Evolutionary conservation across 305 asterid species (phyloP).

Genomic region (Andrographis paniculata): DNA sequence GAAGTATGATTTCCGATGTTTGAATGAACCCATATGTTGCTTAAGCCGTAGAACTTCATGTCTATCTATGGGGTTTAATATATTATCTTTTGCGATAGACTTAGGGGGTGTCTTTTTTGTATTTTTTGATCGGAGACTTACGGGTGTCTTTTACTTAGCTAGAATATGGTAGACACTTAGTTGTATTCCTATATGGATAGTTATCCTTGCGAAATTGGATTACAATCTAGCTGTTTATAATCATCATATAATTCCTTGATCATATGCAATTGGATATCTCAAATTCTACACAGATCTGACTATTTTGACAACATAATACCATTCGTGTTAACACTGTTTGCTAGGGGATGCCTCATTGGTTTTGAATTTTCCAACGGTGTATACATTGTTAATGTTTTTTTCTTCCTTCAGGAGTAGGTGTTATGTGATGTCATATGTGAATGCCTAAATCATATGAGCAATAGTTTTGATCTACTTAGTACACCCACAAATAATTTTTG

Average conservation of each 20-base stretch:
- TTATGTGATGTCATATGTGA: too few relatives aligned
- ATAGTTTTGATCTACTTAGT: too few relatives aligned
- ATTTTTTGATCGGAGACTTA: too few relatives aligned
- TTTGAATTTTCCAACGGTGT: constrained; percentile 3
- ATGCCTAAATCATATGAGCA: too few relatives aligned
- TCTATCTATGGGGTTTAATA: not conserved
- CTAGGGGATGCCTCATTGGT: not conserved
- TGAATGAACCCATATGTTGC: not conserved
- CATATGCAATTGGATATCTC: constrained; percentile 1
- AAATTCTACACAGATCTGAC: not conserved
- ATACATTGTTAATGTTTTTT: not conserved
- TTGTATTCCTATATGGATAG: not conserved
- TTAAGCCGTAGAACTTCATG: not conserved
- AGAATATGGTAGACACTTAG: too few relatives aligned
- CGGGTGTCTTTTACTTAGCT: not conserved
- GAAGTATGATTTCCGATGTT: constrained; percentile 4
- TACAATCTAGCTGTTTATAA: not conserved
- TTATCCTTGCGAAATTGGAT: constrained; percentile 4
- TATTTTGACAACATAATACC: constrained; percentile 6
- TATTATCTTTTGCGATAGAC: too few relatives aligned
- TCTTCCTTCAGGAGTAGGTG: too few relatives aligned
- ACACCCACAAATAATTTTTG: too few relatives aligned
- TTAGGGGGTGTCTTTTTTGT: too few relatives aligned
- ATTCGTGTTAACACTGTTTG: not conserved
- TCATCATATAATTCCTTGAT: not conserved